Conservation (phyloP, 441 rosid species). For the Erodium moschatum region DNA sequence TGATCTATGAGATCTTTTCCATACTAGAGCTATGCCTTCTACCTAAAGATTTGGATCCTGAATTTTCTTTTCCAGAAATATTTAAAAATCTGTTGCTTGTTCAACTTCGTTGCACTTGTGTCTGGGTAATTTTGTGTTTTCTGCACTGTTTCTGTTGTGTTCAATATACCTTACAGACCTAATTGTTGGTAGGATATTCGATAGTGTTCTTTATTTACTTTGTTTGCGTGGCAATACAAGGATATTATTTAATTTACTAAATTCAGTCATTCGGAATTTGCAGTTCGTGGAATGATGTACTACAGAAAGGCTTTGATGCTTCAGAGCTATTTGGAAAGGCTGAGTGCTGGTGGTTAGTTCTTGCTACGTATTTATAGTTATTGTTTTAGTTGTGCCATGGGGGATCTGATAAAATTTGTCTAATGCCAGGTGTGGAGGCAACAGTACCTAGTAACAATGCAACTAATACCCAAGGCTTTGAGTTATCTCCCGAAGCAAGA, state of each 20-base stretch:
- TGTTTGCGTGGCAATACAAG: background rate
- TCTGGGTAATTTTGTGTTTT: background rate
- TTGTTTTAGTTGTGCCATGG: constrained; percentile 8
- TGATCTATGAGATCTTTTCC: background rate
- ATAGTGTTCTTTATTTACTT: background rate
- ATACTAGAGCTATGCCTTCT: background rate
- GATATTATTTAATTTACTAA: constrained; percentile 10
- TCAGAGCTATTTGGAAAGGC: constrained; percentile 78
- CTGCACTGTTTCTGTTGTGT: background rate
- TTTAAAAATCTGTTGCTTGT: background rate
- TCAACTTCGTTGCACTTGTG: background rate
- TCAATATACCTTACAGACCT: background rate
- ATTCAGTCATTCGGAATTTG: constrained; percentile 19
- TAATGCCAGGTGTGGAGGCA: constrained; percentile 58
- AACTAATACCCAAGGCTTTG: constrained; percentile 67
- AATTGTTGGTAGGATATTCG: background rate
- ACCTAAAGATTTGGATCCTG: background rate
- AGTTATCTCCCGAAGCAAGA: constrained; percentile 87
- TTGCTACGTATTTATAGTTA: constrained; percentile 13
- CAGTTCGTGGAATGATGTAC: constrained; percentile 99
- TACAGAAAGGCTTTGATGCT: constrained; percentile 98
- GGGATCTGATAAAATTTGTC: constrained; percentile 22
- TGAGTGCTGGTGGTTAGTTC: constrained; percentile 52
- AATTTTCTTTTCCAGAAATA: background rate
- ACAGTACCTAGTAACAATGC: constrained; percentile 40